These are phyloP conservation scores for Furcasterigmium sp. DNA, from an alignment of 2,329 filamentous ascomycete species.

Conservation along the genomic window DNA sequence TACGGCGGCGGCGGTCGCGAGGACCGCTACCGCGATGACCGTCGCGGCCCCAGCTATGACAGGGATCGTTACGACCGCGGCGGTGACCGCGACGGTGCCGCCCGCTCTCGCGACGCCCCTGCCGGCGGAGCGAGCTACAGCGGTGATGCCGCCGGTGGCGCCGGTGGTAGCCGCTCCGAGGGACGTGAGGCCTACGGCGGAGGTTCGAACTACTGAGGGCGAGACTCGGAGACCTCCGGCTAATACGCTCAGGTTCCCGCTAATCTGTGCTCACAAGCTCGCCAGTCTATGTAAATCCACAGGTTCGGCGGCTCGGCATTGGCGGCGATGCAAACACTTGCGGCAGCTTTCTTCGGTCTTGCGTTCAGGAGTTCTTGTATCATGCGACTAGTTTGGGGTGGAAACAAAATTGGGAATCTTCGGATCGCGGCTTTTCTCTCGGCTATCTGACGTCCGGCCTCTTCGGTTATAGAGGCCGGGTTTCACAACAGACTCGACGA, in stretches of 20 bases:
- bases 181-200: conserved; percentile 34
- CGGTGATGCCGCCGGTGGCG: conserved; percentile 17
- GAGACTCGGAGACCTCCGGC: background rate
- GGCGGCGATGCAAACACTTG: conserved; percentile 10
- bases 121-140: conserved; percentile 30
- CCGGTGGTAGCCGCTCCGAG: conserved; percentile 32
- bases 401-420: conserved; percentile 10
- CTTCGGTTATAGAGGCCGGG: background rate
- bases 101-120: conserved; percentile 33
- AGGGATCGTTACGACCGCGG: conserved; percentile 44
- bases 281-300: background rate
- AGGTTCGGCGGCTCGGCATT: conserved; percentile 4
- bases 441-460: background rate
- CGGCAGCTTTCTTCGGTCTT: conserved; percentile 12
- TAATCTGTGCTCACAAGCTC: conserved; percentile 15
- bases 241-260: conserved; percentile 13
- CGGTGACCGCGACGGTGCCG: conserved; percentile 27
- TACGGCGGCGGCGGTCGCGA: conserved; percentile 28
- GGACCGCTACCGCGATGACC: conserved; percentile 30
- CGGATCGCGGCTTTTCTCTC: conserved; percentile 7
- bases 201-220: conserved; percentile 26
- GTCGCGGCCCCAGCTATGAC: conserved; percentile 38
- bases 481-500: background rate
- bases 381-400: conserved; percentile 5
- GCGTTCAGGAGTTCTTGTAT: conserved; percentile 12